Evolutionary conservation across 2,329 filamentous ascomycete species (phyloP).

Genomic region (Alternaria sp.): DNA sequence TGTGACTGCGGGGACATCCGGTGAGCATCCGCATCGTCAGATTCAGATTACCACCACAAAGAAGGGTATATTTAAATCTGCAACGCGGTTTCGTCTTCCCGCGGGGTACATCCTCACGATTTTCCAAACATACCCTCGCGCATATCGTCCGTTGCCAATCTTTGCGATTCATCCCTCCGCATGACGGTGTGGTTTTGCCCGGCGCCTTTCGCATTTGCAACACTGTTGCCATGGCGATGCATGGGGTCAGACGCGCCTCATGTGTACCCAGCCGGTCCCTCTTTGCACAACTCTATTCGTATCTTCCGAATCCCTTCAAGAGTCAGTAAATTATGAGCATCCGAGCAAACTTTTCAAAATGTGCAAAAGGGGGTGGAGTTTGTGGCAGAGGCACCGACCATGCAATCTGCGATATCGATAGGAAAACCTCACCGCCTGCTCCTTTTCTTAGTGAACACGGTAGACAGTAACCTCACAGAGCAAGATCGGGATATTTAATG

Average conservation of each 20-base stretch:
- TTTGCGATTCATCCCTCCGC: neutral
- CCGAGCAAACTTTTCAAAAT: constrained; percentile 1
- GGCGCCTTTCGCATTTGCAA: neutral
- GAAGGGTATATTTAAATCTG: neutral
- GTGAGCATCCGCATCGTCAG: constrained; percentile 1
- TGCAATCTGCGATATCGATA: constrained; percentile 13
- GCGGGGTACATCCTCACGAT: constrained; percentile 2
- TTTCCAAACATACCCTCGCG: neutral
- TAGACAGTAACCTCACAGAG: neutral
- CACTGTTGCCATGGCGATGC: constrained; percentile 14
- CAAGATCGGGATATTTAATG: neutral
- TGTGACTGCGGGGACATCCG: constrained; percentile 12
- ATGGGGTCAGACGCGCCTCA: constrained; percentile 15
- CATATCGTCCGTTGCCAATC: neutral
- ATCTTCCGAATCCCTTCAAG: neutral
- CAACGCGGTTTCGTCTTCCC: neutral
- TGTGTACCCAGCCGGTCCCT: constrained; percentile 10
- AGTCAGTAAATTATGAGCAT: neutral
- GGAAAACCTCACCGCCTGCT: constrained; percentile 6
- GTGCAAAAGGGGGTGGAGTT: constrained; percentile 12
- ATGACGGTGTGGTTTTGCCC: neutral
- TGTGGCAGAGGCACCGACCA: constrained; percentile 12
- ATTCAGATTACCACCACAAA: neutral
- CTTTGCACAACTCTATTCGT: constrained; percentile 8
- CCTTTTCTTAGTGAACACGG: neutral